phyloP scores from a whole-genome alignment of 2,329 filamentous ascomycete species.

The Leptographium wingfieldii region DNA sequence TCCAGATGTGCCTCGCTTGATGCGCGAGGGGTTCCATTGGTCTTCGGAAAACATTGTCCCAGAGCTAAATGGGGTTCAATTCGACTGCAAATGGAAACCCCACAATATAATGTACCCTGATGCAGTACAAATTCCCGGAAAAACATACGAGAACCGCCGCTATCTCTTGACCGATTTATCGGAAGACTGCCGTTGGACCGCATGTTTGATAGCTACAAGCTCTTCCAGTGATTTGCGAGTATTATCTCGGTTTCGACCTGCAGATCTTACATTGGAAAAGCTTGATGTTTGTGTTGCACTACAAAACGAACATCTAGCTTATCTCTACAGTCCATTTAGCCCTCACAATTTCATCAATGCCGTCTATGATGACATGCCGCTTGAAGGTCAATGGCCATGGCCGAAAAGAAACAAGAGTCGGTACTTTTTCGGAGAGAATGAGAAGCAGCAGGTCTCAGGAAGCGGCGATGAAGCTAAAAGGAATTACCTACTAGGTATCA shows the following conservation, averaged over 20 bases:
- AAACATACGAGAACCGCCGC: neutral
- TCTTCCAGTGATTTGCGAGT: neutral
- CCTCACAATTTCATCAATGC: neutral
- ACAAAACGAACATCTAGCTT: neutral
- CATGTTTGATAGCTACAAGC: neutral
- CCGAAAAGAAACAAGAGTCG: neutral
- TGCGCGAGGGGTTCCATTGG: slow-evolving; percentile 1
- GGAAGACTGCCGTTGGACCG: neutral
- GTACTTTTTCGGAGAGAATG: neutral
- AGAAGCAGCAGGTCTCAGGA: neutral
- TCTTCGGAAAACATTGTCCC: neutral
- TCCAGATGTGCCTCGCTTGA: neutral
- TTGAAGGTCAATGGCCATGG: neutral
- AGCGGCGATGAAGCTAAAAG: neutral
- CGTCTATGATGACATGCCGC: neutral
- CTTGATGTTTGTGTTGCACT: neutral
- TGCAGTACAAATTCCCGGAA: too few species aligned
- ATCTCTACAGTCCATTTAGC: neutral
- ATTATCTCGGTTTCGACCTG: neutral
- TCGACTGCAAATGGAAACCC: neutral
- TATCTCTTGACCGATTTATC: neutral
- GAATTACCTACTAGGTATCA: too few species aligned
- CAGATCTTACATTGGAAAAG: neutral
- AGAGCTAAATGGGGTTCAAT: neutral
- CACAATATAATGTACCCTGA: too few species aligned